Evolutionary conservation across 306 rosid genomes (phyloP), one percentile per base, ranked within the genome.

Genomic region (Quillaja saponaria): DNA sequence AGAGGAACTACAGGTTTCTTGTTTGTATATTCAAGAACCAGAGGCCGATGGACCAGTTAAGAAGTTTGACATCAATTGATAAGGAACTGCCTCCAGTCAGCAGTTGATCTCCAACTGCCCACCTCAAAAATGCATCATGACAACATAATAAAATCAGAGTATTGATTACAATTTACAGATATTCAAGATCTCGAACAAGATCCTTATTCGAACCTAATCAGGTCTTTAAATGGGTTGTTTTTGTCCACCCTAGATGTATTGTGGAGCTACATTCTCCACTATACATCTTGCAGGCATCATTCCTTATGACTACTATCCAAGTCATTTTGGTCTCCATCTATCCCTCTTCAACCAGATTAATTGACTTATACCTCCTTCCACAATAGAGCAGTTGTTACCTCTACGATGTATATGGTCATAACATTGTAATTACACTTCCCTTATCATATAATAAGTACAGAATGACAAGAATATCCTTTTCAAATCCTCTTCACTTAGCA

Each of bases 371-470:
- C n/a, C n/a, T n/a, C n/a, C n/a, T n/a, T n/a, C n/a, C n/a, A n/a
- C n/a, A n/a, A n/a, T n/a, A n/a, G n/a, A n/a, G n/a, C n/a, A n/a
- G n/a, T n/a, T n/a, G n/a, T n/a, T n/a, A n/a, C n/a, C n/a, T n/a
- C n/a, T n/a, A n/a, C n/a, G 17, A 17, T 57, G 56, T 7, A 13
- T 52, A 54, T 19, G 52, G 16, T 61, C 57, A 52, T 50, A 69
- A 47, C 61, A 54, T 34, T 53, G 64, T 15, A 65, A 73, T 52
- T n/a, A n/a, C n/a, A n/a, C n/a, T n/a, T n/a, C n/a, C n/a, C n/a
- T n/a, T n/a, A n/a, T n/a, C n/a, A n/a, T n/a, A n/a, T n/a, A n/a
- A n/a, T n/a, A n/a, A n/a, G n/a, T n/a, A n/a, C n/a, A n/a, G n/a
- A n/a, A n/a, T n/a, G n/a, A n/a, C 47, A 60, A 47, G n/a, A 14